Conservation (phyloP, 225 moss, liverwort and hornwort genomes). For the Sphagnum contortum region DNA sequence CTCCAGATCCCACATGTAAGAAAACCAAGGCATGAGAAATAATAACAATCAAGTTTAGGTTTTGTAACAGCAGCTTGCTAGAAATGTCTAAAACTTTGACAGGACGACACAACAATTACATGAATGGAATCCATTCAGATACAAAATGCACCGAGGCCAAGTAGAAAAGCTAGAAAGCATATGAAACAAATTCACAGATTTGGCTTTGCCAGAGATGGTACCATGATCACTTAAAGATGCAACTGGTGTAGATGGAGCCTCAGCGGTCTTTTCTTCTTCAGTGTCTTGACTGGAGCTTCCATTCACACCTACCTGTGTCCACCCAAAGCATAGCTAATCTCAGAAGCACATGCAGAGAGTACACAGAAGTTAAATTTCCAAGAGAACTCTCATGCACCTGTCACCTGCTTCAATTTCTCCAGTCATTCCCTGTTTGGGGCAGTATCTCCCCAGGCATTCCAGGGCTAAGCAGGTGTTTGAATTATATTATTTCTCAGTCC, state of each 20-base stretch:
- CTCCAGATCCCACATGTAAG: slow-evolving; percentile 3
- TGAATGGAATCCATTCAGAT: background rate
- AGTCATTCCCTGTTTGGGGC: too few relatives aligned
- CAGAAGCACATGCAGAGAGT: too few relatives aligned
- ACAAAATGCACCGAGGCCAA: background rate
- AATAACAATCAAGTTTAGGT: background rate
- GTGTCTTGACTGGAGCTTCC: slow-evolving; percentile 33
- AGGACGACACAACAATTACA: too few relatives aligned
- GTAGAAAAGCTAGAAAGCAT: background rate
- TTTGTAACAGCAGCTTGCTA: slow-evolving; percentile 7
- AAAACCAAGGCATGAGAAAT: background rate
- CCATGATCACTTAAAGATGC: slow-evolving; percentile 24
- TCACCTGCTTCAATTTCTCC: too few relatives aligned
- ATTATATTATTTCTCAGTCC: too few relatives aligned
- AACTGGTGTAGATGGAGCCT: slow-evolving; percentile 12
- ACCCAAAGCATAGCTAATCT: background rate
- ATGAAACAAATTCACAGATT: background rate
- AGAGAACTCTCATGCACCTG: too few relatives aligned
- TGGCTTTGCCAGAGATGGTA: slow-evolving; percentile 1
- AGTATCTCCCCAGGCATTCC: too few relatives aligned
- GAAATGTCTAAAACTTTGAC: background rate
- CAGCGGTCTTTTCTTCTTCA: slow-evolving; percentile 17
- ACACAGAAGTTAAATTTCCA: too few relatives aligned
- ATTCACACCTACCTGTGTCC: slow-evolving; percentile 28
- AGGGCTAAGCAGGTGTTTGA: too few relatives aligned